Base-by-base conservation (phyloP, 129 eudicot genomes). In the carrot (Daucus carota) region DNA sequence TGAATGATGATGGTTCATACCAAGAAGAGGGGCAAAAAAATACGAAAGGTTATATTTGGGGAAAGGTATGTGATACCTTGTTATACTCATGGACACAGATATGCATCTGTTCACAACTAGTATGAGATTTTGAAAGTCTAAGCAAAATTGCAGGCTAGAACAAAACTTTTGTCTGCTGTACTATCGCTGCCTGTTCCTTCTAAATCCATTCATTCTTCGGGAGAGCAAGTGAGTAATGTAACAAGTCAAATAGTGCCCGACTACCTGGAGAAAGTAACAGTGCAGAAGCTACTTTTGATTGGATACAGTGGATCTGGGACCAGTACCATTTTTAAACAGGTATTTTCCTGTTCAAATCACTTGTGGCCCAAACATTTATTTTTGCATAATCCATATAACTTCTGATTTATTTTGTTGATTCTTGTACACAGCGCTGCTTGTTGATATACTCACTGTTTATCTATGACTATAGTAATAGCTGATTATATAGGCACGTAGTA, bases 21-120 rank as follows among this genome's bases (percentile, higher is more conserved):
- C 99, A 95, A 76, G 99, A 95, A 83, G 99, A 95, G 84, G 99
- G 99, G 40, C 99, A 95, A 78, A 95, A 91, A 77, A 95, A 95
- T 77, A 95, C 97, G 5, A 89, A 91, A 83, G 99, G 99, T 31
- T 95, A 86, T 79, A 91, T 95, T 29, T 95, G 99, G 99, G 99
- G 99, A 78, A 95, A 95, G 91, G 99, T 95, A 48, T 73, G 84
- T 77, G 45, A 42, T 74, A 74, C 66, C 67, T 45, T 73, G 84
- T 77, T 52, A 42, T 74, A 74, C 66, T 66, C 40, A 32, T 57
- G 44, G 68, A 22, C 45, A 29, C 76, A 50, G 47, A 32, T 70
- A 29, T 78, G 32, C 60, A 28, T 38, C 18, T 22, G 29, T 63
- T 44, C 29, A 43, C 31, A 18, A 14, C 78, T 32, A 41, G 14